Evolutionary conservation across 257 asterid species (phyloP).

Genomic region (Linaria vulgaris): DNA sequence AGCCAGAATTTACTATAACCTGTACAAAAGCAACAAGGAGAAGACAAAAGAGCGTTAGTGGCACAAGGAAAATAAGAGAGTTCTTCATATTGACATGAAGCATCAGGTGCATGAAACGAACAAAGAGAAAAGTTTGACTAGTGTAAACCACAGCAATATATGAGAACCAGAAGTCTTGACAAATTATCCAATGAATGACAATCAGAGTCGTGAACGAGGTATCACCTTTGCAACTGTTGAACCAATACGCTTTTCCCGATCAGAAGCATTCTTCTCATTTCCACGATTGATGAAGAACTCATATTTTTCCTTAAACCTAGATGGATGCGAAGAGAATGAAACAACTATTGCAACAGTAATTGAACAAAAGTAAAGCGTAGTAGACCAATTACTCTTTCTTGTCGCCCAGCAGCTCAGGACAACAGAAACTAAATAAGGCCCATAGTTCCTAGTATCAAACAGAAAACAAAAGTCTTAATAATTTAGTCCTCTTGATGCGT

Average conservation of each 20-base stretch:
- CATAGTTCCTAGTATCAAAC: conserved; percentile 66
- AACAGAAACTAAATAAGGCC: conserved; percentile 89
- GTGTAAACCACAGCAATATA: conserved; percentile 9
- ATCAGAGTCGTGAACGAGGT: neutral
- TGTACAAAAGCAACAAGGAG: neutral
- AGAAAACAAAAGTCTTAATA: conserved; percentile 12
- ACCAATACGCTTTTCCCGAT: conserved; percentile 82
- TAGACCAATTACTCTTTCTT: conserved; percentile 60
- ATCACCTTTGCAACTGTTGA: conserved; percentile 90
- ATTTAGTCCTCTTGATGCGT: conserved; percentile 3
- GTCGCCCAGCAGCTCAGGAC: conserved; percentile 90
- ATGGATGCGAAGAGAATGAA: conserved; percentile 13
- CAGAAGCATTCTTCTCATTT: conserved; percentile 87
- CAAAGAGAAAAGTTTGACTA: neutral
- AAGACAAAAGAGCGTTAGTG: conserved; percentile 2
- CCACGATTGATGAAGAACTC: conserved; percentile 81
- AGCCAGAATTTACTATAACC: neutral
- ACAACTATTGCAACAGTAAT: conserved; percentile 17
- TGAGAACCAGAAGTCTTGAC: conserved; percentile 15
- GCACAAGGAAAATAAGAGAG: neutral
- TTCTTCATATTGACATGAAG: conserved; percentile 4
- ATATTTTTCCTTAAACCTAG: conserved; percentile 82
- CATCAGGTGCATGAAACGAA: conserved; percentile 7
- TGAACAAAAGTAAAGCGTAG: conserved; percentile 21
- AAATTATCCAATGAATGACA: conserved; percentile 16